These are phyloP conservation scores for Penicillium waksmanii DNA, from an alignment of 495 filamentous ascomycete genomes.

Conservation along the genomic window DNA sequence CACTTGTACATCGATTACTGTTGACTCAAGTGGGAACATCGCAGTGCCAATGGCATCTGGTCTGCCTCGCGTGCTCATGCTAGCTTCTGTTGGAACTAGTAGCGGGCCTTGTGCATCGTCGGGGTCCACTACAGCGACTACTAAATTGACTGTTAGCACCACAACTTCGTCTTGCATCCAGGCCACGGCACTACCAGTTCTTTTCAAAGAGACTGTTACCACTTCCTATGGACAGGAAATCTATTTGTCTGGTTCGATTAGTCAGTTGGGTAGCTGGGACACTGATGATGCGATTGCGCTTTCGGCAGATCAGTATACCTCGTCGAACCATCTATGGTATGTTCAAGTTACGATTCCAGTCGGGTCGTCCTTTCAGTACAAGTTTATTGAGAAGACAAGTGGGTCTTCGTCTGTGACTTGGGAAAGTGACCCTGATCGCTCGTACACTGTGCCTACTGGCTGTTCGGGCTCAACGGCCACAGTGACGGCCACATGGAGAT, in stretches of 20 bases:
- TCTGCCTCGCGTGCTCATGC: conserved; percentile 28
- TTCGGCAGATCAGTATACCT: conserved; percentile 55
- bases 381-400: conserved; percentile 61
- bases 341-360: conserved; percentile 49
- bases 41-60: conserved; percentile 33
- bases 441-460: conserved; percentile 54
- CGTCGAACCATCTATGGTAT: conserved; percentile 59
- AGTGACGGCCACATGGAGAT: conserved; percentile 31
- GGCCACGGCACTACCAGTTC: conserved; percentile 50
- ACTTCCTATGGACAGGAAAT: conserved; percentile 59
- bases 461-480: conserved; percentile 40
- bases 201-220: conserved; percentile 55
- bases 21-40: conserved; percentile 31
- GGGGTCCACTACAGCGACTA: conserved; percentile 6
- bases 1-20: conserved; percentile 32
- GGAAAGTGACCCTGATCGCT: conserved; percentile 66
- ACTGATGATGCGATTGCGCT: conserved; percentile 51
- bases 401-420: conserved; percentile 55
- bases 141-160: conserved; percentile 23
- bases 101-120: conserved; percentile 23
- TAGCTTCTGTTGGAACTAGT: conserved; percentile 19
- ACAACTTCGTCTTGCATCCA: conserved; percentile 37
- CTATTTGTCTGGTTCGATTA: conserved; percentile 58
- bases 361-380: conserved; percentile 61
- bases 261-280: conserved; percentile 58